A percentile compares a stretch with the other conserved stretches of the same genome.
Conservation (phyloP, 805 yeast genomes). For the Nakazawaea anatomiae region DNA sequence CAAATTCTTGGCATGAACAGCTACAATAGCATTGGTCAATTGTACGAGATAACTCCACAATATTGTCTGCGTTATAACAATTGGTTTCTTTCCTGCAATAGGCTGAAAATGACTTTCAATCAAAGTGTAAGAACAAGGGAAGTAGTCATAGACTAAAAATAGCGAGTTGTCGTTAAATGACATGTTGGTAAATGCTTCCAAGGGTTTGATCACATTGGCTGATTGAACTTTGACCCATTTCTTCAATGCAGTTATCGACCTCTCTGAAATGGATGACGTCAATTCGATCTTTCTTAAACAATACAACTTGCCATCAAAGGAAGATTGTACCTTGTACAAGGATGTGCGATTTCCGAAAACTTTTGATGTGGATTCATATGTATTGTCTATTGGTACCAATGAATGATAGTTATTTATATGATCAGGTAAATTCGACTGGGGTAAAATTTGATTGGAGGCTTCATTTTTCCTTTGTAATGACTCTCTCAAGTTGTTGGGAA, state of each 20-base stretch:
- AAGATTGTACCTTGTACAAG: constrained; percentile 76
- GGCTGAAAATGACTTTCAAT: constrained; percentile 58
- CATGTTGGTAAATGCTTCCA: constrained; percentile 82
- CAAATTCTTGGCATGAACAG: constrained; percentile 59
- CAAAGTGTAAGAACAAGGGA: constrained; percentile 69
- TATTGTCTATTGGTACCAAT: constrained; percentile 71
- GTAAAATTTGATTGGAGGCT: constrained; percentile 65
- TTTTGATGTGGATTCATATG: constrained; percentile 27
- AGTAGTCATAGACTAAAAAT: constrained; percentile 77
- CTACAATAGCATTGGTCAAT: constrained; percentile 60
- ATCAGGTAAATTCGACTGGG: constrained; percentile 59
- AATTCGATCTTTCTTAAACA: constrained; percentile 69
- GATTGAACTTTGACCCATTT: constrained; percentile 56
- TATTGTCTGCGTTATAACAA: constrained; percentile 53
- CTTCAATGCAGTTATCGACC: constrained; percentile 53
- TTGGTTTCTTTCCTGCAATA: constrained; percentile 31
- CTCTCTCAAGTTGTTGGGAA: constrained; percentile 69
- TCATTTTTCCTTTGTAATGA: constrained; percentile 67
- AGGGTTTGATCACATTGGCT: constrained; percentile 59
- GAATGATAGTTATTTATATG: constrained; percentile 80
- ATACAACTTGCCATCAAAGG: constrained; percentile 71
- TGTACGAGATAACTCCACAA: constrained; percentile 79
- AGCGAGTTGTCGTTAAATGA: constrained; percentile 79
- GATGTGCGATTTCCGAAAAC: constrained; percentile 52
- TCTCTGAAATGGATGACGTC: constrained; percentile 40